A percentile compares a stretch with the other conserved stretches of the same genome.
These are phyloP conservation scores for Xerocomus amazonicus DNA, from an alignment of 1,284 basidiomycete genomes.

Conservation along the genomic window DNA sequence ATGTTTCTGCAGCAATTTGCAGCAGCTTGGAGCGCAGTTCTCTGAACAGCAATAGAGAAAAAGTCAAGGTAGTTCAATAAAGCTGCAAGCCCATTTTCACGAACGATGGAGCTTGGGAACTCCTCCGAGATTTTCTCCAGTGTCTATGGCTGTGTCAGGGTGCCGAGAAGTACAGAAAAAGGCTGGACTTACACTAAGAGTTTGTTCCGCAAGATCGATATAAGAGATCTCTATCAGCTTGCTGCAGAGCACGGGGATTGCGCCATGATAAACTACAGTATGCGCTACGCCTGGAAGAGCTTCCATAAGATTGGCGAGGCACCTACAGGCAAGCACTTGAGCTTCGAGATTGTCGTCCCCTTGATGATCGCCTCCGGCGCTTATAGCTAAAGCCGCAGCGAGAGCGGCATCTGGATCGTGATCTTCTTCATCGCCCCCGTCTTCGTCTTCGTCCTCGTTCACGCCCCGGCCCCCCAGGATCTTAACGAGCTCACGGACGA, in stretches of 20 bases:
- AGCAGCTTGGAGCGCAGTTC: slow-evolving; percentile 93
- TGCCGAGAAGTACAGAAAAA: slow-evolving; percentile 8
- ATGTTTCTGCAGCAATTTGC: slow-evolving; percentile 94
- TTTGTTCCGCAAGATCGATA: slow-evolving; percentile 95
- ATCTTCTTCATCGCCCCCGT: slow-evolving; percentile 54
- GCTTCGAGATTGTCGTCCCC: slow-evolving; percentile 87
- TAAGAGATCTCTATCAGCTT: slow-evolving; percentile 94
- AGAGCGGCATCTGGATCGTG: slow-evolving; percentile 82
- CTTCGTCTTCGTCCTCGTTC: slow-evolving; percentile 66
- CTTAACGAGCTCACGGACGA: slow-evolving; percentile 89
- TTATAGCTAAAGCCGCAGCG: slow-evolving; percentile 79
- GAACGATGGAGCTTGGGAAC: slow-evolving; percentile 89
- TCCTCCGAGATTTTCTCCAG: slow-evolving; percentile 97
- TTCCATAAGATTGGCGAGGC: slow-evolving; percentile 95
- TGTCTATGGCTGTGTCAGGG: slow-evolving; percentile 53
- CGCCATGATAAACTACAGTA: slow-evolving; percentile 92
- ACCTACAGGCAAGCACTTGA: slow-evolving; percentile 90
- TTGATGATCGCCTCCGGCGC: slow-evolving; percentile 59
- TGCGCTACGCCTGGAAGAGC: slow-evolving; percentile 92
- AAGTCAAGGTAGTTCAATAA: slow-evolving; percentile 93
- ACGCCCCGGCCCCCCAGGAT: slow-evolving; percentile 84
- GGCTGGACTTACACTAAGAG: slow-evolving; percentile 74
- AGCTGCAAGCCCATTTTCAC: slow-evolving; percentile 88
- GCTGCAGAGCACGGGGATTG: slow-evolving; percentile 91
- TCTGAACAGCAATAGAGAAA: slow-evolving; percentile 94